Evolutionary conservation across 192 early-diverging fungal genomes (phyloP).

Genomic region (Coemansia sp.): DNA sequence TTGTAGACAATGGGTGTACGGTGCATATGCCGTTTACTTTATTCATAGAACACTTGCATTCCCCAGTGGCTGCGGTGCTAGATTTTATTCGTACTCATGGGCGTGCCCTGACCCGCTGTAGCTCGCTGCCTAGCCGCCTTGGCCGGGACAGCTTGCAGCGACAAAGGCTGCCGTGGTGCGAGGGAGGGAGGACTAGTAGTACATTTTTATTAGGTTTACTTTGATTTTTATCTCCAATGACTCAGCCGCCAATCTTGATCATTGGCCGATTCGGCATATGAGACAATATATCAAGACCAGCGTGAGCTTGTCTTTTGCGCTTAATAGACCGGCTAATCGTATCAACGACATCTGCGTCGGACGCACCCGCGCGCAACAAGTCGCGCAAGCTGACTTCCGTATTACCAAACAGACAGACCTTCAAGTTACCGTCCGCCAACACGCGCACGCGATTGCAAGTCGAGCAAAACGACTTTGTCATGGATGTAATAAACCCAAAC

Average conservation of each 20-base stretch:
- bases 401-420: constrained; percentile 94
- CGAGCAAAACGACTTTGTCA: constrained; percentile 97
- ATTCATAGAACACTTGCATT: too few relatives aligned
- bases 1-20: too few relatives aligned
- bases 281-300: constrained; percentile 87
- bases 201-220: too few relatives aligned
- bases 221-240: background rate
- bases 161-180: too few relatives aligned
- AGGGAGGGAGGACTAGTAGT: too few relatives aligned
- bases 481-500: constrained; percentile 97
- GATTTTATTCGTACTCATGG: too few relatives aligned
- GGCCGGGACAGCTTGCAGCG: too few relatives aligned
- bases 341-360: constrained; percentile 69
- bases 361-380: constrained; percentile 64
- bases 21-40: too few relatives aligned
- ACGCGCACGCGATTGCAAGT: constrained; percentile 94
- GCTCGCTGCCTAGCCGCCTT: too few relatives aligned
- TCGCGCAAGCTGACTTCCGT: constrained; percentile 86
- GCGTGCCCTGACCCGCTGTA: too few relatives aligned
- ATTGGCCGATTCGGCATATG: constrained; percentile 90
- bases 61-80: too few relatives aligned
- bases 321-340: constrained; percentile 80
- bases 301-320: constrained; percentile 92
- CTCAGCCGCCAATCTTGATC: constrained; percentile 92
- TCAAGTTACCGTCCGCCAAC: constrained; percentile 93